Evolutionary conservation across 148 eudicot genomes (phyloP), one percentile per base, ranked within the genome.

Genomic region (Hydrangea macrophylla): DNA sequence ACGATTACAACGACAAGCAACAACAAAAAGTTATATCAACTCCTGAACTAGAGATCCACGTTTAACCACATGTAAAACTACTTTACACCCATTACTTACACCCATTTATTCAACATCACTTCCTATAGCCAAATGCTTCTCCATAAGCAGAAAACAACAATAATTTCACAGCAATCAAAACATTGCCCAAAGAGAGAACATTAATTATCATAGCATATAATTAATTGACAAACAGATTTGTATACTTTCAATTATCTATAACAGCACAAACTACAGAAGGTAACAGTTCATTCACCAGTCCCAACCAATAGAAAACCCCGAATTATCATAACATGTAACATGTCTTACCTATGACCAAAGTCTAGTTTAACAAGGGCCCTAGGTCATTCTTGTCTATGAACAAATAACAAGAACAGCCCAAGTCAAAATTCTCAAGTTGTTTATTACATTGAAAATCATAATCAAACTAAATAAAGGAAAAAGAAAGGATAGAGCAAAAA

Each of bases 401-500:
- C 78, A 78, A 69, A 63, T 58, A 75, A 71, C 77, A 73, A 64
- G 55, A 65, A 82, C 36, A 73, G 67, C 79, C 73, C 75, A 67
- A 74, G 64, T 75, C 69, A 75, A 80, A 78, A 68, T 76, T 78
- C 73, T 55, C 53, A 51, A 62, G 62, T n/a, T 59, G 80, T 73
- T 80, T 78, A 82, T 80, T 73, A 80, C 80, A 78, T 48, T 57
- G 58, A 54, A 48, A 75, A 72, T 74, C 59, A 74, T 72, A 71
- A 73, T 59, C 72, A 61, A 60, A 74, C 66, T 70, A 39, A 24
- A 64, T 12, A 36, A 54, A 10, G 40, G 32, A 65, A 40, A 12
- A 32, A 31, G 17, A 26, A 55, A 39, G 56, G 31, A 58, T 18
- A 7, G 17, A 6, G 28, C 1, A 8, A 35, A 45, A 48, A 20